Evolutionary conservation across 2,329 filamentous ascomycete species (phyloP).

Genomic region (Colletotrichum orbiculare): DNA sequence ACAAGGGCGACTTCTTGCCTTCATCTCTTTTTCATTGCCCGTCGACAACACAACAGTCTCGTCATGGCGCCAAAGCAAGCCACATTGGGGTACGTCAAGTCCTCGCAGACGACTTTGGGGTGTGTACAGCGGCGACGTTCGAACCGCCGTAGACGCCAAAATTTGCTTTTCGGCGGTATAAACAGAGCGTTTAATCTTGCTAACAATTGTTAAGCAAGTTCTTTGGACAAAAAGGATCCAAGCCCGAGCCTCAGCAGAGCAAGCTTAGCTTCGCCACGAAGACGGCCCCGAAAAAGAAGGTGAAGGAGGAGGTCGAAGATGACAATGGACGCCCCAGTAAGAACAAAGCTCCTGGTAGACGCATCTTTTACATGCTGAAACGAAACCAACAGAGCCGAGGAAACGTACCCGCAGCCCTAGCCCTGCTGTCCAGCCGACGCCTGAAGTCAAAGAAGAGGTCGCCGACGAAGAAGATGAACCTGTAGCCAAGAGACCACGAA

Average conservation of each 20-base stretch:
- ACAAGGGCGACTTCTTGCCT: slow-evolving; percentile 10
- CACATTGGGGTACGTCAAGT: slow-evolving; percentile 87
- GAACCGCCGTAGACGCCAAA: not conserved
- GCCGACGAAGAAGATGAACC: slow-evolving; percentile 68
- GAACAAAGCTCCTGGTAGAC: slow-evolving; percentile 38
- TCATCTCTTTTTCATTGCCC: not conserved
- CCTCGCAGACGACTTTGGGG: slow-evolving; percentile 79
- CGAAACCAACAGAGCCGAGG: slow-evolving; percentile 51
- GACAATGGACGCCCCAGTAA: slow-evolving; percentile 47
- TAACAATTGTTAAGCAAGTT: slow-evolving; percentile 71
- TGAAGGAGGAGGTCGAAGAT: slow-evolving; percentile 47
- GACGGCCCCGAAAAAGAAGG: slow-evolving; percentile 44
- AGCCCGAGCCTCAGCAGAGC: slow-evolving; percentile 74
- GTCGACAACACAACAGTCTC: slow-evolving; percentile 20
- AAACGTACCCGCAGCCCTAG: slow-evolving; percentile 54
- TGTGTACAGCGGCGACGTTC: slow-evolving; percentile 54
- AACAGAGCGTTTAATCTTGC: slow-evolving; percentile 1
- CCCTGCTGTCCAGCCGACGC: slow-evolving; percentile 37
- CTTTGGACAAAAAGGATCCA: slow-evolving; percentile 75
- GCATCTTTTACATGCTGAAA: too few species aligned
- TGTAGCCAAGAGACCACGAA: slow-evolving; percentile 67
- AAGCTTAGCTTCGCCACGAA: slow-evolving; percentile 81
- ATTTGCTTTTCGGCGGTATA: not conserved
- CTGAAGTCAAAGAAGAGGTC: slow-evolving; percentile 45
- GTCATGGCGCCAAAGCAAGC: slow-evolving; percentile 74